Percentiles rank a stretch among this genome's conserved stretches.
These are phyloP conservation scores for Protomyces pachydermus DNA, from an alignment of 1,139 yeast species.

Conservation along the genomic window DNA sequence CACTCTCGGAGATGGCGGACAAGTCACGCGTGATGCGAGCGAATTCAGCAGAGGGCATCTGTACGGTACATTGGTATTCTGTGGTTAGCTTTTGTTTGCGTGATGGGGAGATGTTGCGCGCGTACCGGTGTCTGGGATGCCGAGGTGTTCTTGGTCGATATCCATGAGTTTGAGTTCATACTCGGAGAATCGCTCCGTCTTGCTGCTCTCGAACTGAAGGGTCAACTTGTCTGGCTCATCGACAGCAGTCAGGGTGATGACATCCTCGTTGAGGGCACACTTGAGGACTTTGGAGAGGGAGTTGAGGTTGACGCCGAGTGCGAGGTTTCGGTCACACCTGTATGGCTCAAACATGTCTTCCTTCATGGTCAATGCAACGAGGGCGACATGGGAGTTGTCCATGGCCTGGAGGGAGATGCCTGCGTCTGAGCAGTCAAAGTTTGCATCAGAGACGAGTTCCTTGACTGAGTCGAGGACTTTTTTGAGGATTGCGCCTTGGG, in stretches of 20 bases:
- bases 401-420: conserved; percentile 97
- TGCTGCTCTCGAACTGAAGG: conserved; percentile 71
- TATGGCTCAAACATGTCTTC: conserved; percentile 86
- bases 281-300: conserved; percentile 81
- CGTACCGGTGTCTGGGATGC: conserved; percentile 77
- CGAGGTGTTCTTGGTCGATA: conserved; percentile 88
- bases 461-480: conserved; percentile 44
- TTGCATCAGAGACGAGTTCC: conserved; percentile 29
- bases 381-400: conserved; percentile 91
- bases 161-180: conserved; percentile 91
- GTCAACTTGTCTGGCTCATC: conserved; percentile 80
- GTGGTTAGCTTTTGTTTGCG: neutral
- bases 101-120: neutral
- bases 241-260: conserved; percentile 82
- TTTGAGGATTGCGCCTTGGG: conserved; percentile 85
- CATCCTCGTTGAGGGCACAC: conserved; percentile 88
- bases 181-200: conserved; percentile 87
- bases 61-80: conserved; percentile 72
- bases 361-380: conserved; percentile 83
- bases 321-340: conserved; percentile 92
- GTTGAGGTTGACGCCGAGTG: conserved; percentile 85
- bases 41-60: conserved; percentile 84
- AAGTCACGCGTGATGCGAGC: conserved; percentile 87
- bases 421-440: conserved; percentile 85
- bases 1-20: conserved; percentile 77